phyloP scores from a whole-genome alignment of 305 asterid genomes.

The Lippia alba region DNA sequence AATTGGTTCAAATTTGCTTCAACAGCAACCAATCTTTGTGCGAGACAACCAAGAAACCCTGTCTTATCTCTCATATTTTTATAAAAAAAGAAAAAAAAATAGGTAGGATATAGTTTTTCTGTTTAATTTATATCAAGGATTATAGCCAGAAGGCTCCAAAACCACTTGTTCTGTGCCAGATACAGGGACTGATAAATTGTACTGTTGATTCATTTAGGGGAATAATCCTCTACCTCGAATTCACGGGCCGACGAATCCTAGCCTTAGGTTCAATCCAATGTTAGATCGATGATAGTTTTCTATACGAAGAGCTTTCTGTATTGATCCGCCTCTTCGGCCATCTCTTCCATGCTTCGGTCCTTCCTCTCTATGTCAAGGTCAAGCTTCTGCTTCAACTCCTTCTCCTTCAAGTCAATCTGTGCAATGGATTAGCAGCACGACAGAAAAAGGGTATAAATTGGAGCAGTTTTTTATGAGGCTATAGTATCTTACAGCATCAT shows the following conservation, averaged over 20 bases:
- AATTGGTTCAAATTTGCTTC: constrained; percentile 10
- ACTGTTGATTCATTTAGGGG: background rate
- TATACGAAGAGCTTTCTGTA: constrained; percentile 75
- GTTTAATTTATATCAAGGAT: too few species aligned
- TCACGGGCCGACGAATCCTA: background rate
- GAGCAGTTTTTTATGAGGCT: constrained; percentile 9
- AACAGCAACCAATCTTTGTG: background rate
- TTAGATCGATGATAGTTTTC: constrained; percentile 14
- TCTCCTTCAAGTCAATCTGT: constrained; percentile 88
- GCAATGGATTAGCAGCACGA: constrained; percentile 24
- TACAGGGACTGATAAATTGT: too few species aligned
- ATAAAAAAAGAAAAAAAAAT: too few species aligned
- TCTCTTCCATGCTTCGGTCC: constrained; percentile 85
- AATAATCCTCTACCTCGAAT: background rate
- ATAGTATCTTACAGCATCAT: constrained; percentile 77
- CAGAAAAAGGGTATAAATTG: constrained; percentile 2
- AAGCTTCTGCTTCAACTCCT: constrained; percentile 80
- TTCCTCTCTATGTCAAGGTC: constrained; percentile 89
- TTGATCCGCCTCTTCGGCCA: constrained; percentile 82
- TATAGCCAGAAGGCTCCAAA: too few species aligned
- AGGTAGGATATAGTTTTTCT: too few species aligned
- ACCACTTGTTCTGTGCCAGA: too few species aligned
- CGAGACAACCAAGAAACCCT: too few species aligned
- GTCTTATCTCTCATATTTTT: too few species aligned
- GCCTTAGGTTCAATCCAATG: background rate